These are phyloP conservation scores for Penicillium freii DNA, from an alignment of 2,329 filamentous ascomycete genomes.

Conservation along the genomic window DNA sequence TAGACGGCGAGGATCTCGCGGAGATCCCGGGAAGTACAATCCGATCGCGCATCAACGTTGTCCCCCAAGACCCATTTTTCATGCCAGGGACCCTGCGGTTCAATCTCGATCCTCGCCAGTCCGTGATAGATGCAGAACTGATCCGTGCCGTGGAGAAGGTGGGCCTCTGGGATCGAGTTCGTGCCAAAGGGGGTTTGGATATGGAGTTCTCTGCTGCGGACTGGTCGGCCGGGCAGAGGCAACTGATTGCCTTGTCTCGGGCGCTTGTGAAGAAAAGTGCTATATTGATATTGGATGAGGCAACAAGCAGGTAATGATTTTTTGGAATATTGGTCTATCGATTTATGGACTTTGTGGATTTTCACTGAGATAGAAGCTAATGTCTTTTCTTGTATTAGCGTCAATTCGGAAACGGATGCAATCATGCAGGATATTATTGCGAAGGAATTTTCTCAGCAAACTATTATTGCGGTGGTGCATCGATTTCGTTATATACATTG, in stretches of 20 bases:
- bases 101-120: not conserved
- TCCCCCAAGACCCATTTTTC: conserved; percentile 1
- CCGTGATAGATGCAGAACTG: not conserved
- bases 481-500: not conserved
- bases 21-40: not conserved
- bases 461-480: not conserved
- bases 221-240: conserved; percentile 1
- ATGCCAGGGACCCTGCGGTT: not conserved
- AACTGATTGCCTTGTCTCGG: not conserved
- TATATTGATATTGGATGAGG: not conserved
- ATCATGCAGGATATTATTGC: not conserved
- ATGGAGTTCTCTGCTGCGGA: not conserved
- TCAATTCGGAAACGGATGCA: not conserved
- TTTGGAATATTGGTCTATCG: not conserved
- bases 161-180: not conserved
- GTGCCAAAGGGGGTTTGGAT: not conserved
- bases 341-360: no score
- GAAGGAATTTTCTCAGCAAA: not conserved
- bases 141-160: not conserved
- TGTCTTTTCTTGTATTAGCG: not conserved
- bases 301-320: not conserved
- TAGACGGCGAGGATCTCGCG: not conserved
- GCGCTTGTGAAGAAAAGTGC: not conserved
- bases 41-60: not conserved
- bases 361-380: not conserved